These are phyloP conservation scores for Knufia fluminis DNA, from an alignment of 2,329 filamentous ascomycete species.

Conservation along the genomic window DNA sequence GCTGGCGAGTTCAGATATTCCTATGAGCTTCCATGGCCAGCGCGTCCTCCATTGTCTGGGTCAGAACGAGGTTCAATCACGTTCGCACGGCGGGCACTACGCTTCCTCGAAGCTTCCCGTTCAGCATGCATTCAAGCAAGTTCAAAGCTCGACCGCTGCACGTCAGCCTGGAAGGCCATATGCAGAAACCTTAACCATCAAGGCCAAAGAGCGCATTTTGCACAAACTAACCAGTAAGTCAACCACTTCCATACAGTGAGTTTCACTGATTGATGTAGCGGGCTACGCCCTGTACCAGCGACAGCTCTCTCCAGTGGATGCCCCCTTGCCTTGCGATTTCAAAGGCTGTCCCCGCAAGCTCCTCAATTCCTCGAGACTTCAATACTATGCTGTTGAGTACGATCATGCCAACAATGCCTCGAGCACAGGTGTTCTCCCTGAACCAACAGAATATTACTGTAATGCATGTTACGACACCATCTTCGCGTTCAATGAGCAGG, in stretches of 20 bases:
- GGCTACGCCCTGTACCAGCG: background rate
- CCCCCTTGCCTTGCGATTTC: background rate
- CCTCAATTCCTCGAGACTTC: background rate
- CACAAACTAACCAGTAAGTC: background rate
- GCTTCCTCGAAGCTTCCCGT: background rate
- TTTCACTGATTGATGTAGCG: background rate
- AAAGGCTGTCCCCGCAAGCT: background rate
- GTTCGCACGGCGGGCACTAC: background rate
- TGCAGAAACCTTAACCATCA: background rate
- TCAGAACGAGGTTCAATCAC: background rate
- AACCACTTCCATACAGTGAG: background rate
- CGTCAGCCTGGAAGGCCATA: background rate
- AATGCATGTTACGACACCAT: slow-evolving; percentile 1
- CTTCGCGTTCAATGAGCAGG: background rate
- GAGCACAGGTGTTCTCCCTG: background rate
- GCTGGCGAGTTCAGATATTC: background rate
- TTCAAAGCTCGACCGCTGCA: no score
- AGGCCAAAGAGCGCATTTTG: background rate
- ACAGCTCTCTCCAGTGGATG: background rate
- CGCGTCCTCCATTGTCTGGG: background rate
- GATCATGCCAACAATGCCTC: background rate
- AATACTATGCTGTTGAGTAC: background rate
- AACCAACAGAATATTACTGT: background rate
- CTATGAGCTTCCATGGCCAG: slow-evolving; percentile 5
- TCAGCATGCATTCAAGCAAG: no score